Percentiles rank a stretch among this genome's conserved stretches.
phyloP scores from a whole-genome alignment of 495 filamentous ascomycete species.

The Thermothielavioides terrestris region DNA sequence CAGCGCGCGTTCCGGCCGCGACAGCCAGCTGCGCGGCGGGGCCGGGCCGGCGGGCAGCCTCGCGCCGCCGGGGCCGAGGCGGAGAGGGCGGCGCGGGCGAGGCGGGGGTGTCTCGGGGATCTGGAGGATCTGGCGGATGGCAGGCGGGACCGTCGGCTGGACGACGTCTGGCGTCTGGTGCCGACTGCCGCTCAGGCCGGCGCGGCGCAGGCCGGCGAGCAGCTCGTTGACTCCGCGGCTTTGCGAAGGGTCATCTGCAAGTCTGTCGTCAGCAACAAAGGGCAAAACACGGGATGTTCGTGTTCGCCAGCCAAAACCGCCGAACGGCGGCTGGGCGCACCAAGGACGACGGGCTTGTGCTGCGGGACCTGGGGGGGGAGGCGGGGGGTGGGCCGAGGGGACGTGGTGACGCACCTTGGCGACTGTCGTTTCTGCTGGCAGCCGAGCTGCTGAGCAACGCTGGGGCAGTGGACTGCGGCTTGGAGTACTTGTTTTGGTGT shows the following conservation, averaged over 20 bases:
- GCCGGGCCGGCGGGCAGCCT: slow-evolving; percentile 57
- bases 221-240: slow-evolving; percentile 42
- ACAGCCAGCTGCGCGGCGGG: slow-evolving; percentile 63
- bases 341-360: neutral
- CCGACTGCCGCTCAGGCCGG: slow-evolving; percentile 14
- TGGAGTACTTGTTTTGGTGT: slow-evolving; percentile 40
- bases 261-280: slow-evolving; percentile 3
- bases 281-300: neutral
- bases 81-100: slow-evolving; percentile 46
- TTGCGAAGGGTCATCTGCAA: slow-evolving; percentile 7
- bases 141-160: slow-evolving; percentile 39
- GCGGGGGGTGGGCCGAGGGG: too few species aligned
- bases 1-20: neutral
- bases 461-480: slow-evolving; percentile 44
- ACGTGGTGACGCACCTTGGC: slow-evolving; percentile 16
- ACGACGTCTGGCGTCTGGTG: slow-evolving; percentile 13
- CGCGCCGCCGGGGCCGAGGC: slow-evolving; percentile 34
- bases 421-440: slow-evolving; percentile 15
- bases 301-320: neutral
- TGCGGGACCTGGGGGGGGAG: too few species aligned
- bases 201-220: slow-evolving; percentile 40
- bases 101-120: slow-evolving; percentile 64
- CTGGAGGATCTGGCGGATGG: slow-evolving; percentile 51
- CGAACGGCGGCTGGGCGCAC: neutral
- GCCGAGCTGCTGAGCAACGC: slow-evolving; percentile 30